A percentile compares a stretch with the other conserved stretches of the same genome.
Evolutionary conservation across 345 rosid species (phyloP).

Genomic region (Cardamine occulta): DNA sequence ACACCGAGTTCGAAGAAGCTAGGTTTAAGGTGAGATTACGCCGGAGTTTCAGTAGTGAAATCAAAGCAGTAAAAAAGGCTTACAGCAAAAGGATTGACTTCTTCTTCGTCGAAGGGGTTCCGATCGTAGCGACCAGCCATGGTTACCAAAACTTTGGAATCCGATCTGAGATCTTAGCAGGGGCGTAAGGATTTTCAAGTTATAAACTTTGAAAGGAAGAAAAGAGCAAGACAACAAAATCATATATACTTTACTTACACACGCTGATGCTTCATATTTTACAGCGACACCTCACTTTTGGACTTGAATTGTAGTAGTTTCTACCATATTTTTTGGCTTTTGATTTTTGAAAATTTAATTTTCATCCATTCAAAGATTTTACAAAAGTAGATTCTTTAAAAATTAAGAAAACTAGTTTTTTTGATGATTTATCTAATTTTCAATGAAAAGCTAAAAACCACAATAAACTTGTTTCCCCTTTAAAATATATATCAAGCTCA

Average conservation of each 20-base stretch:
- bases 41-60: not conserved
- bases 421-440: no score
- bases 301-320: no score
- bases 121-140: conserved; percentile 90
- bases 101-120: conserved; percentile 82
- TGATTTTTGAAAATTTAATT: no score
- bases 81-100: conserved; percentile 92
- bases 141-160: not conserved
- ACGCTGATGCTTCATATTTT: not conserved
- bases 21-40: not conserved
- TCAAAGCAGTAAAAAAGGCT: conserved; percentile 31
- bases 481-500: no score
- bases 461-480: no score
- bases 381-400: no score
- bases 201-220: conserved; percentile 11
- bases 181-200: not conserved
- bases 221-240: not conserved
- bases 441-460: no score
- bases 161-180: conserved; percentile 29
- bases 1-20: not conserved
- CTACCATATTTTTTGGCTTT: no score
- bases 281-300: not conserved
- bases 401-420: no score
- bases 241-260: not conserved
- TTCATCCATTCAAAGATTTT: no score